Base-by-base conservation (phyloP, 2,329 filamentous ascomycete species). In the Fusarium transvaalense region DNA sequence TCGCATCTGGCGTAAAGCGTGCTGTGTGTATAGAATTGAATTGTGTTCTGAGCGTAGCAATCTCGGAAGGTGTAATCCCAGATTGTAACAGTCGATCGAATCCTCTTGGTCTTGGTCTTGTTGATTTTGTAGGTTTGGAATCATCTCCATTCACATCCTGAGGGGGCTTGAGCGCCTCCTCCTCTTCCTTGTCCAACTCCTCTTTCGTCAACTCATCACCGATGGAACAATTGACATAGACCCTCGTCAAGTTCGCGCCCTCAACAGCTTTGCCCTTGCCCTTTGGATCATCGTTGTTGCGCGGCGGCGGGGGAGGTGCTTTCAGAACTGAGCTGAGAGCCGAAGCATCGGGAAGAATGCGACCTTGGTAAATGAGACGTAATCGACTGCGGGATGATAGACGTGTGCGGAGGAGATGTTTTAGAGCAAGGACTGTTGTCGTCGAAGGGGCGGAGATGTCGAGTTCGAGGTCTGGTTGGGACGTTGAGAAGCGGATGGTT, bases 191-290 rank as follows among this genome's bases (percentile, higher is more conserved):
- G 2, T 84, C 85, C 23, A 98, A 86, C 60, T 97, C 93, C 1
- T 83, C 76, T 14, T 86, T 76, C 0, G 91, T 87, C 14, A 98
- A 85, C 27, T 87, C 83, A 77, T 92, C 89, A 56, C 94, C 94
- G 61, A 98, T 92, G 68, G 93, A 95, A 84, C 95, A 98, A 82
- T 97, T 97, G 64, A 98, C 91, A 78, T 97, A 97, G 74, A 97
- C 87, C 43, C 91, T 86, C 53, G 89, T 85, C 2, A 79, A 68
- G 32, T 81, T 77, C 15, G 78, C 78, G 42, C 84, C 83, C 32
- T 84, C 85, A 7, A 90, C 78, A 1, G 86, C 86, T 62, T 96
- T 97, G 46, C 91, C 92, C 74, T 79, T 79, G 34, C 70, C 71
- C 43, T 78, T 75, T 21, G 73, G 67, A 64, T 76, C 73, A 64